Base-by-base conservation (phyloP, 768 basidiomycete species). In the Fomitopsis pulvina region DNA sequence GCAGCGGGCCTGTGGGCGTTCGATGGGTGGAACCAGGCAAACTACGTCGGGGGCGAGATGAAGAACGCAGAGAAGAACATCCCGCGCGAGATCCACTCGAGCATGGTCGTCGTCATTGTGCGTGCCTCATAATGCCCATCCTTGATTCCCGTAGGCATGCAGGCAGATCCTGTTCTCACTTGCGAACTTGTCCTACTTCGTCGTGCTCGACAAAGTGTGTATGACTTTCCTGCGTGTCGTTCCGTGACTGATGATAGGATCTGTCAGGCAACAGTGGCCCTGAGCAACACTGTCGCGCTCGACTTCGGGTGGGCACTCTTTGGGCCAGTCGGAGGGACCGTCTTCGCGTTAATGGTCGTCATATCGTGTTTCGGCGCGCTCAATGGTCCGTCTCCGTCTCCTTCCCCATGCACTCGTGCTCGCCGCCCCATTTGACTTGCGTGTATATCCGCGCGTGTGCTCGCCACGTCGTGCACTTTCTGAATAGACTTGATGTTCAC, bases 351-450 rank as follows among this genome's bases (percentile, higher is more conserved):
- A 45, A 82, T 92, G 77, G 95, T 99, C 16, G 90, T 92, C 1
- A 76, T 97, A 50, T 96, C 93, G 3, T 96, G 92, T 64, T 92
- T 99, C 56, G 95, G 95, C n/a, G 92, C 96, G 1, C 68, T 99
- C 47, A 95, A 96, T 63, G 88, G 92, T 81, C 58, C 38, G 55
- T n/a, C n/a, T n/a, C n/a, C n/a, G n/a, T n/a, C 30, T 16, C 30
- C 30, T 8, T 32, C 8, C 30, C 30, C 30, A 7, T 16, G 16
- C 30, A n/a, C n/a, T n/a, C n/a, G n/a, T n/a, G n/a, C n/a, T n/a
- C 62, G 21, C 24, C 8, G 2, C 2, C n/a, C n/a, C n/a, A n/a
- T n/a, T n/a, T n/a, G n/a, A n/a, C n/a, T n/a, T n/a, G n/a, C n/a
- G n/a, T n/a, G n/a, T n/a, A n/a, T n/a, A n/a, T n/a, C n/a, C n/a